phyloP scores from a whole-genome alignment of 106 monocot species.

The Acorus gramineus region DNA sequence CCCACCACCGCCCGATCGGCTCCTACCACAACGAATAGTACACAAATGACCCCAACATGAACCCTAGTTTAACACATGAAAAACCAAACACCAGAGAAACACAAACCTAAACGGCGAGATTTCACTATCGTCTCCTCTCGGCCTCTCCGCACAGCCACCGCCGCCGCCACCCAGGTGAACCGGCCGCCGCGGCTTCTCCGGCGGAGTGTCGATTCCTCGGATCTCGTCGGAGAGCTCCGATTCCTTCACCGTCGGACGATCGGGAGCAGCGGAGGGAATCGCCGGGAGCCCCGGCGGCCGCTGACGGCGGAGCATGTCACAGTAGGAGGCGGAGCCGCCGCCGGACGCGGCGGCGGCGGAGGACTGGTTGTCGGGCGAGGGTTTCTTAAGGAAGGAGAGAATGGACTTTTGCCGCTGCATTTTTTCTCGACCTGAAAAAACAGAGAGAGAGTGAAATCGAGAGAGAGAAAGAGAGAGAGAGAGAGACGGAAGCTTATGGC shows the following conservation, averaged over 20 bases:
- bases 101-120: too few relatives aligned
- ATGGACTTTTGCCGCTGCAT: conserved; percentile 76
- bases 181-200: conserved; percentile 34
- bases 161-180: not conserved
- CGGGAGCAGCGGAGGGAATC: not conserved
- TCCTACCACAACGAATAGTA: too few relatives aligned
- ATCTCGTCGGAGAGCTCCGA: conserved; percentile 16
- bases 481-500: too few relatives aligned
- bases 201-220: conserved; percentile 57
- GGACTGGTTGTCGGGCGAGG: conserved; percentile 11
- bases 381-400: conserved; percentile 61
- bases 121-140: not conserved
- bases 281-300: not conserved
- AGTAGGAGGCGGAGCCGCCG: not conserved
- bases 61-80: too few relatives aligned
- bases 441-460: too few relatives aligned
- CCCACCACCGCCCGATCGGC: too few relatives aligned
- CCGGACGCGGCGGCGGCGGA: not conserved
- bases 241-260: not conserved
- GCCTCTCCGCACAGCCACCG: not conserved
- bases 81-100: too few relatives aligned
- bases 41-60: too few relatives aligned
- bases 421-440: too few relatives aligned
- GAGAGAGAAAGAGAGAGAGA: too few relatives aligned
- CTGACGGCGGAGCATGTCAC: not conserved